Evolutionary conservation across 163 green algal species (phyloP).

Genomic region (Scenedesmus sp.): DNA sequence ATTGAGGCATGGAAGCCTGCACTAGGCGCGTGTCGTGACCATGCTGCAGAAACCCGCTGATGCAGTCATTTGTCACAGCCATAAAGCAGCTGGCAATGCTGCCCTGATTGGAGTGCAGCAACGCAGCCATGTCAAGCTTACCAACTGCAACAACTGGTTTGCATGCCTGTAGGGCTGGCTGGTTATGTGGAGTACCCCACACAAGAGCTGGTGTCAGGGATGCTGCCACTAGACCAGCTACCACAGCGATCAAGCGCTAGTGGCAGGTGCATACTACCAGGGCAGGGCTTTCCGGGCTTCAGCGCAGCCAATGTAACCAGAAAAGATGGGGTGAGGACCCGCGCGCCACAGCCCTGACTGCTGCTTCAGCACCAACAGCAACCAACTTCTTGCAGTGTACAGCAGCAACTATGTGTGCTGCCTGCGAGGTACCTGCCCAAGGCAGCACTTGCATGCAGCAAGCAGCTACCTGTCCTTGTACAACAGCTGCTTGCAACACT

Average conservation of each 20-base stretch:
- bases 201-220: constrained; percentile 74
- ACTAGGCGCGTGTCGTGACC: background rate
- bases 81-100: background rate
- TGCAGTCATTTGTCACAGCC: background rate
- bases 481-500: no score
- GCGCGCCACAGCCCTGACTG: background rate
- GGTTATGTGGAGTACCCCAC: constrained; percentile 88
- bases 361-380: background rate
- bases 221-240: constrained; percentile 65
- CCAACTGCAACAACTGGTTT: background rate
- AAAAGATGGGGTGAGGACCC: background rate
- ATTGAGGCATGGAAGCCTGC: background rate
- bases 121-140: background rate
- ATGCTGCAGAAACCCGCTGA: background rate
- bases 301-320: constrained; percentile 25
- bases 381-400: background rate
- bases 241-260: background rate
- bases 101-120: background rate
- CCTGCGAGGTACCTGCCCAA: background rate
- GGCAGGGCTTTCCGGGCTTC: constrained; percentile 50
- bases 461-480: no score
- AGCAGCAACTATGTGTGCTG: background rate
- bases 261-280: constrained; percentile 60
- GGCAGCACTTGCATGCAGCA: background rate
- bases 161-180: constrained; percentile 69